Conservation (phyloP, 2,329 filamentous ascomycete species). For the Stemphylium lycopersici region DNA sequence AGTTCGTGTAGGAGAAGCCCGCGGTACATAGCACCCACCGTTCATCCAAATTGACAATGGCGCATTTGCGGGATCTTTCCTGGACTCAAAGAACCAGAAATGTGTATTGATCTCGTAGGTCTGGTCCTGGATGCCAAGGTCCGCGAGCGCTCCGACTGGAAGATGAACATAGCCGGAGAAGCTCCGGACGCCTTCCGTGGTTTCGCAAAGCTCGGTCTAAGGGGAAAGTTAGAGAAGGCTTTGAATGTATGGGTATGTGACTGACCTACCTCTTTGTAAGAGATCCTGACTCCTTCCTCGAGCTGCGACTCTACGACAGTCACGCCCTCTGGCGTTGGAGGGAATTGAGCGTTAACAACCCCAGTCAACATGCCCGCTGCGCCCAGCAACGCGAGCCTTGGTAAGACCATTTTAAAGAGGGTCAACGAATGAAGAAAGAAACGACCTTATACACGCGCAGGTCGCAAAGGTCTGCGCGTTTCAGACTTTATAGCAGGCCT, state of each 20-base stretch:
- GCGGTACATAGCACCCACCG: slow-evolving; percentile 26
- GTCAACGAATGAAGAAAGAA: background rate
- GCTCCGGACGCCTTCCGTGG: slow-evolving; percentile 60
- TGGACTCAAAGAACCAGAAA: slow-evolving; percentile 69
- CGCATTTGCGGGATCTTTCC: slow-evolving; percentile 61
- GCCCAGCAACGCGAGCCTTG: slow-evolving; percentile 15
- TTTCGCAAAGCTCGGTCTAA: slow-evolving; percentile 60
- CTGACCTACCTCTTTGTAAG: slow-evolving; percentile 52
- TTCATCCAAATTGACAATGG: slow-evolving; percentile 67
- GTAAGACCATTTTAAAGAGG: slow-evolving; percentile 13
- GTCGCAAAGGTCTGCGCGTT: background rate
- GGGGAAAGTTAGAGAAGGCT: background rate
- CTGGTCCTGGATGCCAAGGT: slow-evolving; percentile 47
- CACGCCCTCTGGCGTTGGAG: slow-evolving; percentile 47
- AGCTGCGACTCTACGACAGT: slow-evolving; percentile 49
- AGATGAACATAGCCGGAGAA: slow-evolving; percentile 68
- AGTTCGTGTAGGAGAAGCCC: background rate
- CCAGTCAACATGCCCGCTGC: slow-evolving; percentile 21
- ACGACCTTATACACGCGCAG: background rate
- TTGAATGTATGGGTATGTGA: background rate
- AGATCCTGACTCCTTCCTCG: slow-evolving; percentile 50
- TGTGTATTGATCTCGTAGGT: slow-evolving; percentile 61
- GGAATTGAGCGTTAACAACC: slow-evolving; percentile 45
- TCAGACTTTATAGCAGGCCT: background rate
- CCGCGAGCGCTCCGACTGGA: slow-evolving; percentile 53